phyloP scores from a whole-genome alignment of 2,329 filamentous ascomycete species.

The Epichloe baconii region DNA sequence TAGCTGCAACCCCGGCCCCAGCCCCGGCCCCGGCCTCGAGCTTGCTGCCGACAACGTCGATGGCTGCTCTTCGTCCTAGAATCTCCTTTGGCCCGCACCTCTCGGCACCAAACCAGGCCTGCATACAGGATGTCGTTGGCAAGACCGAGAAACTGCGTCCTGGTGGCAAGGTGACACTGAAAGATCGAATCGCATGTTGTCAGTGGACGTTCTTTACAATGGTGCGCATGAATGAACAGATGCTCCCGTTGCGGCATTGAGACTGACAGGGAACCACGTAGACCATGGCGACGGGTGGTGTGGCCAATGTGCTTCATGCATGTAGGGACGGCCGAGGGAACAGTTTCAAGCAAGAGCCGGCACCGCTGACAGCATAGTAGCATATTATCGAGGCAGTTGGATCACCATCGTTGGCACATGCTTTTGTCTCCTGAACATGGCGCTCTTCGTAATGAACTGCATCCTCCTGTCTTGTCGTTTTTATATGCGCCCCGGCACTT shows the following conservation, averaged over 20 bases:
- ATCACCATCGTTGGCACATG: conserved; percentile 44
- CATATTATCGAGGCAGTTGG: conserved; percentile 29
- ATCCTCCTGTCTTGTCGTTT: conserved; percentile 56
- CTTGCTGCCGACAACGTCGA: neutral
- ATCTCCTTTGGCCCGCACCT: neutral
- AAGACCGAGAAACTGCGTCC: conserved; percentile 14
- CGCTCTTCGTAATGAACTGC: conserved; percentile 50
- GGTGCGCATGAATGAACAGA: neutral
- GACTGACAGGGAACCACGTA: neutral
- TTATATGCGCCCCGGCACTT: conserved; percentile 54
- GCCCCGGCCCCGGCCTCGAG: too few species aligned
- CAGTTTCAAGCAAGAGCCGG: neutral
- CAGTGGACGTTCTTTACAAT: conserved; percentile 70
- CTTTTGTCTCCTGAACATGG: conserved; percentile 50
- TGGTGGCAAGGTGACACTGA: conserved; percentile 26
- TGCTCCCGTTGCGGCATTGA: neutral
- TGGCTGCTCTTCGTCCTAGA: neutral
- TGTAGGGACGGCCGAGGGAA: neutral
- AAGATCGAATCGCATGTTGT: conserved; percentile 38
- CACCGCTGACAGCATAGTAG: neutral
- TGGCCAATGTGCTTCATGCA: conserved; percentile 39
- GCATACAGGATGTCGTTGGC: conserved; percentile 22
- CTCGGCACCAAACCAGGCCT: conserved; percentile 6
- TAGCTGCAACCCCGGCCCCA: neutral
- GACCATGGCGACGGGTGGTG: conserved; percentile 40